These are phyloP conservation scores for Pulveroboletus frians DNA, from an alignment of 768 basidiomycete genomes.

Conservation along the genomic window DNA sequence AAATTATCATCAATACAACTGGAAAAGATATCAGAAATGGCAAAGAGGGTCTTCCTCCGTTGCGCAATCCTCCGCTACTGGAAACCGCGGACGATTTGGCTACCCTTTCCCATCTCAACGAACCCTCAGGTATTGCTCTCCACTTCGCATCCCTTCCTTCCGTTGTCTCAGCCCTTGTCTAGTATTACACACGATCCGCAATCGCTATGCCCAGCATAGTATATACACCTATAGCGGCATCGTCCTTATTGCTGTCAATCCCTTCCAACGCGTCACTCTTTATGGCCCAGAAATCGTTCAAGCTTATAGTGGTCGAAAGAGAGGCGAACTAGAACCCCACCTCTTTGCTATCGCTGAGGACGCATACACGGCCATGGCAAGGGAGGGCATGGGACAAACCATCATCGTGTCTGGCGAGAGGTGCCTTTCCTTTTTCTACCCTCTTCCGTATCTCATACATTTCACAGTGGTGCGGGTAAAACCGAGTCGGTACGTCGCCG, in stretches of 20 bases:
- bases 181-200: slow-evolving; percentile 96
- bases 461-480: slow-evolving; percentile 92
- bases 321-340: slow-evolving; percentile 96
- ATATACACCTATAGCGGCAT: slow-evolving; percentile 99
- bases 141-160: neutral
- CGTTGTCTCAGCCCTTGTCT: slow-evolving; percentile 1
- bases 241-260: slow-evolving; percentile 97
- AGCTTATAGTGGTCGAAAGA: slow-evolving; percentile 85
- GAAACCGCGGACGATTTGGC: slow-evolving; percentile 98
- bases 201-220: slow-evolving; percentile 93
- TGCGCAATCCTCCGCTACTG: slow-evolving; percentile 93
- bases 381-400: slow-evolving; percentile 91
- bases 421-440: slow-evolving; percentile 38
- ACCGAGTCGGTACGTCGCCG: slow-evolving; percentile 77
- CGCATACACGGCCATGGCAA: slow-evolving; percentile 96
- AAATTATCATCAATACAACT: slow-evolving; percentile 73
- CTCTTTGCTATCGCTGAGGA: slow-evolving; percentile 99
- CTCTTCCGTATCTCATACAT: slow-evolving; percentile 9
- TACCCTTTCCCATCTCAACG: slow-evolving; percentile 95
- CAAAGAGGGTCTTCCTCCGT: slow-evolving; percentile 77
- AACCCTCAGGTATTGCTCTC: slow-evolving; percentile 75
- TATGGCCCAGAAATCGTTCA: slow-evolving; percentile 98
- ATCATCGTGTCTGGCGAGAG: slow-evolving; percentile 99
- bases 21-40: slow-evolving; percentile 75
- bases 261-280: slow-evolving; percentile 94